Evolutionary conservation across 257 asterid species (phyloP), one percentile per base, ranked within the genome.

Genomic region (Przewalskia tangutica): DNA sequence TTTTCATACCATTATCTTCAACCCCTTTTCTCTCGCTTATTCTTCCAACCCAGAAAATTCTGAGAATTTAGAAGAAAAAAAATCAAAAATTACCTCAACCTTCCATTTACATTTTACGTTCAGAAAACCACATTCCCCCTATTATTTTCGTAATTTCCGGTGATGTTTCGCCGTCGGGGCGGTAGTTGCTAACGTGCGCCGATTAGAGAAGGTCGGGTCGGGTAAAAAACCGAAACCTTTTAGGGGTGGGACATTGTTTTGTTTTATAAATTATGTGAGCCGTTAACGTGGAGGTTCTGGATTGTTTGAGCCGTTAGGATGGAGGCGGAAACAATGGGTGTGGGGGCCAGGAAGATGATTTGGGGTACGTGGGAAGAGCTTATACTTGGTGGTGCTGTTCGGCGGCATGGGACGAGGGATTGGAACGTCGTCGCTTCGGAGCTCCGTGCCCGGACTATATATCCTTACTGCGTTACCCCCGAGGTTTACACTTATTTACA

Each of bases 301-400:
- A 86, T 59, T 60, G 55, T 63, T 64, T 16, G 12, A 71, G 18
- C 23, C 53, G 32, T 44, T 7, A 8, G 8, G 27, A 65, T 88
- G 94, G 90, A 84, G 53, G 87, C 77, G 11, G 91, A 85, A 67
- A 76, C 11, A 11, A 78, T 12, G 87, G 87, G 60, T 81, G 91
- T 84, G 89, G 90, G 86, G 27, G 83, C 88, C 83, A 55, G 18
- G 50, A 82, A 20, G 76, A 86, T 73, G 79, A 73, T 46, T 73
- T 75, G 98, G 98, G 97, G 95, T 81, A 91, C 98, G 55, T 91
- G 97, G 97, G 98, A 94, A 85, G 98, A 94, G 87, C 92, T 94
- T 14, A 80, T 94, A 79, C 84, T 93, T 5, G 97, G 95, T 10
- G 92, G 97, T 56, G 98, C 98, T 4, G 97, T 94, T 6, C 81